These are phyloP conservation scores for Cephalotrichum gorgonifer DNA, from an alignment of 2,329 filamentous ascomycete genomes.

Conservation along the genomic window DNA sequence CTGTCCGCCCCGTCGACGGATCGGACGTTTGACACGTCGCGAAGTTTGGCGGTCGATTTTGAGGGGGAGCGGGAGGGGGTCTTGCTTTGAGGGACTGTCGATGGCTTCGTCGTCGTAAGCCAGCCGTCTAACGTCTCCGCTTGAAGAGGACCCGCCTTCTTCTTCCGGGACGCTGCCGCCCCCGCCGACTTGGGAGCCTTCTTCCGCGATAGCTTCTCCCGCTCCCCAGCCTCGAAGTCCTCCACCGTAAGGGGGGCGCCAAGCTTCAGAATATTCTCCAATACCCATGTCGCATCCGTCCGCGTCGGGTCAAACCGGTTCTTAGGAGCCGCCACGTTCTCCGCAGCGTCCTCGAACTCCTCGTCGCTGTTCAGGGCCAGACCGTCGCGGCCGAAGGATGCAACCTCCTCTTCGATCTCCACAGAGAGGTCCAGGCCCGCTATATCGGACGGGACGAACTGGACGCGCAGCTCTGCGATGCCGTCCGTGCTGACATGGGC, in stretches of 20 bases:
- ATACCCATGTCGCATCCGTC: slow-evolving; percentile 36
- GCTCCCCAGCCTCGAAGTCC: slow-evolving; percentile 16
- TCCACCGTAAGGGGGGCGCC: slow-evolving; percentile 10
- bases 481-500: slow-evolving; percentile 65
- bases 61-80: background rate
- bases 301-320: slow-evolving; percentile 55
- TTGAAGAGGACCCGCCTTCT: background rate
- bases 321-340: slow-evolving; percentile 10
- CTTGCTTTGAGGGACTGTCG: background rate
- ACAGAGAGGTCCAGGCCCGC: slow-evolving; percentile 66
- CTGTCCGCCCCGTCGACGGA: background rate
- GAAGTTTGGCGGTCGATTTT: background rate
- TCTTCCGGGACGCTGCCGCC: background rate
- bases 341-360: slow-evolving; percentile 34
- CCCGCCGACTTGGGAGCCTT: background rate
- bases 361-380: slow-evolving; percentile 57
- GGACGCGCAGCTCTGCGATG: slow-evolving; percentile 66
- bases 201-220: slow-evolving; percentile 12
- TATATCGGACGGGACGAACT: slow-evolving; percentile 65
- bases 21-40: background rate
- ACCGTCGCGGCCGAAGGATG: slow-evolving; percentile 38
- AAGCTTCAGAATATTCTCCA: slow-evolving; percentile 18
- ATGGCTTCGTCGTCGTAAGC: slow-evolving; percentile 3
- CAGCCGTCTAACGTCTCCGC: slow-evolving; percentile 3
- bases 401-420: slow-evolving; percentile 53